Percentiles rank a stretch among this genome's conserved stretches.
phyloP scores from a whole-genome alignment of 1,139 yeast genomes.

The Suhomyces kunorum region DNA sequence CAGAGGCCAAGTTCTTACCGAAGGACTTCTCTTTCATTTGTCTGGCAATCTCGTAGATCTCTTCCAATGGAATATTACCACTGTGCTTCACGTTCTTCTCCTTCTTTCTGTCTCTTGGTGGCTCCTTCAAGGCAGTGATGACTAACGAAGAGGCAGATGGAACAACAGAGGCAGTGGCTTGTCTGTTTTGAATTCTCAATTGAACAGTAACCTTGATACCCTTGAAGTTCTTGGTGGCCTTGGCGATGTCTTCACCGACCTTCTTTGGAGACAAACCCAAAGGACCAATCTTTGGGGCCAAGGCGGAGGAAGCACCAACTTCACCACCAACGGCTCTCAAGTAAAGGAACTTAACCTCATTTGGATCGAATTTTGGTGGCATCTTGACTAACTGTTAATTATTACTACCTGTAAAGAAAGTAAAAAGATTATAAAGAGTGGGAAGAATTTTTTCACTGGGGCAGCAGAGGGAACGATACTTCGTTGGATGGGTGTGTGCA shows the following conservation, averaged over 20 bases:
- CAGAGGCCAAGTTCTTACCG: constrained; percentile 97
- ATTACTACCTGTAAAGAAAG: constrained; percentile 12
- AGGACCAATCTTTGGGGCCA: constrained; percentile 99
- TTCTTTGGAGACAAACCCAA: constrained; percentile 99
- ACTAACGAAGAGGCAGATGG: constrained; percentile 99
- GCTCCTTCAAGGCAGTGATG: constrained; percentile 98
- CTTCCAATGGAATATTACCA: constrained; percentile 98
- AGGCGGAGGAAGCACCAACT: constrained; percentile 99
- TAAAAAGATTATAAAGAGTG: constrained; percentile 5
- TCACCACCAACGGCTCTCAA: constrained; percentile 99
- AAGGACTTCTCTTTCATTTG: constrained; percentile 96
- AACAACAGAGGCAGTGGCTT: constrained; percentile 97
- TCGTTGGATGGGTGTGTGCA: constrained; percentile 3
- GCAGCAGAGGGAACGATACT: constrained; percentile 1
- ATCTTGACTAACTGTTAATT: constrained; percentile 37
- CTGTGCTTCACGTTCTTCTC: constrained; percentile 99
- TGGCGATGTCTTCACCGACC: constrained; percentile 99
- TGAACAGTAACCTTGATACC: constrained; percentile 99
- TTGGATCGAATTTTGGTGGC: constrained; percentile 99
- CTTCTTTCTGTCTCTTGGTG: constrained; percentile 99
- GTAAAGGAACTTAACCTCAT: constrained; percentile 97
- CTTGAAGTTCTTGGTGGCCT: constrained; percentile 98
- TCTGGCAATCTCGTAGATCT: constrained; percentile 96
- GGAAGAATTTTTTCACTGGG: constrained; percentile 13
- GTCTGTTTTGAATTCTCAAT: constrained; percentile 99